Percentiles rank a stretch among this genome's conserved stretches.
These are phyloP conservation scores for Colletotrichum sp. DNA, from an alignment of 2,329 filamentous ascomycete species.

Conservation along the genomic window DNA sequence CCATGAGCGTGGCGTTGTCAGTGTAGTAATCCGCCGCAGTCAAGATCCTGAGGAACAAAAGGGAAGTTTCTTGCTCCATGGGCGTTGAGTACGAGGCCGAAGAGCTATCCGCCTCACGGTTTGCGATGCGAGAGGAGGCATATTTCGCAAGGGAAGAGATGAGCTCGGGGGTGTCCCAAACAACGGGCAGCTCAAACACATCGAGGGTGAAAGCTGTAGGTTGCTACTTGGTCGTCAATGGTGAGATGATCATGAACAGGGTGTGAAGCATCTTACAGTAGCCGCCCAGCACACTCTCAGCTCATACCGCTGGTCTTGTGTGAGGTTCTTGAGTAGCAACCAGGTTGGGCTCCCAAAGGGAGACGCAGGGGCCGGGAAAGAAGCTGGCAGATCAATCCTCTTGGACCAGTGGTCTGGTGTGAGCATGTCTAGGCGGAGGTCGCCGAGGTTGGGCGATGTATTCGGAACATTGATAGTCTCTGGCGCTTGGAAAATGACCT, in stretches of 20 bases:
- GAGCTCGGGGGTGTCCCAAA: slow-evolving; percentile 67
- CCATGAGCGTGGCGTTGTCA: slow-evolving; percentile 76
- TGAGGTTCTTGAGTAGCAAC: slow-evolving; percentile 76
- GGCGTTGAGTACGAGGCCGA: not conserved
- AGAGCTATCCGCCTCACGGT: not conserved
- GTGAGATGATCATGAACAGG: not conserved
- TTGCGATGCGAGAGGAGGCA: slow-evolving; percentile 53
- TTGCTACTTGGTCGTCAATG: slow-evolving; percentile 62
- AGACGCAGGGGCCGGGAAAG: slow-evolving; percentile 64
- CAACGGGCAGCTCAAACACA: slow-evolving; percentile 63
- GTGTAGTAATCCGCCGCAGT: slow-evolving; percentile 88
- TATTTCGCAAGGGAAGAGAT: slow-evolving; percentile 69
- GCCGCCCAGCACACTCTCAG: slow-evolving; percentile 93
- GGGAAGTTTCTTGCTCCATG: slow-evolving; percentile 40
- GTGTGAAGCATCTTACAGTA: slow-evolving; percentile 65
- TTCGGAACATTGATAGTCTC: slow-evolving; percentile 58
- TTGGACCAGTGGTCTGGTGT: slow-evolving; percentile 61
- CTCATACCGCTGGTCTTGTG: slow-evolving; percentile 82
- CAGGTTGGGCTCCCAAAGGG: slow-evolving; percentile 72
- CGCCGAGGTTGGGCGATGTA: slow-evolving; percentile 58
- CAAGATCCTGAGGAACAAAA: slow-evolving; percentile 75
- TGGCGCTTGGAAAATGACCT: slow-evolving; percentile 85
- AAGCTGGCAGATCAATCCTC: slow-evolving; percentile 68
- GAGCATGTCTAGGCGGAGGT: slow-evolving; percentile 69
- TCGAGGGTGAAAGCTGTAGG: slow-evolving; percentile 80